These are phyloP conservation scores for Podaxis pistillaris DNA, from an alignment of 768 basidiomycete genomes.

Conservation along the genomic window DNA sequence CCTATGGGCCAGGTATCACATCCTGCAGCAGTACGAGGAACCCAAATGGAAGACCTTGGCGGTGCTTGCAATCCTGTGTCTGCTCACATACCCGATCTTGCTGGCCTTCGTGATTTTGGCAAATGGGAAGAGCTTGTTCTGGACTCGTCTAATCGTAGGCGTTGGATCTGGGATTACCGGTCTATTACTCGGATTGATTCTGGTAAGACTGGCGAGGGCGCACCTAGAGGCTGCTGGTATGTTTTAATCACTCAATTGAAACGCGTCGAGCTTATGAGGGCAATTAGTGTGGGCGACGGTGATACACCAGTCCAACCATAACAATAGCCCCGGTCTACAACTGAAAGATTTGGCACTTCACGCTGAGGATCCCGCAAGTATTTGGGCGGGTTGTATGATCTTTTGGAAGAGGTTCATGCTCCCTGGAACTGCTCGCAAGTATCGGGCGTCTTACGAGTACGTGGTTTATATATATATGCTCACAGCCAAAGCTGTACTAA, in stretches of 20 bases:
- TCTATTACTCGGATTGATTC: slow-evolving; percentile 28
- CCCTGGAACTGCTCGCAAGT: slow-evolving; percentile 28
- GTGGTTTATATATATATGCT: background rate
- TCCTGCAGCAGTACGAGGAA: slow-evolving; percentile 19
- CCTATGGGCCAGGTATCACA: background rate
- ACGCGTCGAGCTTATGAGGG: background rate
- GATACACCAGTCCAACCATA: slow-evolving; percentile 36
- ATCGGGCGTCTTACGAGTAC: slow-evolving; percentile 35
- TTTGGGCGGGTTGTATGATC: slow-evolving; percentile 28
- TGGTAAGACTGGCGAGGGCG: slow-evolving; percentile 26
- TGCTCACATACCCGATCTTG: slow-evolving; percentile 32
- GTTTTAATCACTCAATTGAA: slow-evolving; percentile 3
- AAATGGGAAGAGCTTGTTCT: slow-evolving; percentile 30
- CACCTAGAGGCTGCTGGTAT: slow-evolving; percentile 37
- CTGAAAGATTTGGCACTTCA: slow-evolving; percentile 35
- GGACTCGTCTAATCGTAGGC: slow-evolving; percentile 37
- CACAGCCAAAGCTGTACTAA: background rate
- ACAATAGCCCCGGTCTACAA: slow-evolving; percentile 28
- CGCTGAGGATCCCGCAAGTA: slow-evolving; percentile 28
- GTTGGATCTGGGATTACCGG: slow-evolving; percentile 33
- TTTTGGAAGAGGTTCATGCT: slow-evolving; percentile 34
- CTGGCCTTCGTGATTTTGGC: slow-evolving; percentile 28
- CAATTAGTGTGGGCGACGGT: slow-evolving; percentile 41
- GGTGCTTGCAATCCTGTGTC: slow-evolving; percentile 29
- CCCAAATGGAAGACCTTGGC: slow-evolving; percentile 30